These are phyloP conservation scores for Kalanchoe fedtschenkoi DNA, from an alignment of 164 flowering plant species.

Conservation along the genomic window DNA sequence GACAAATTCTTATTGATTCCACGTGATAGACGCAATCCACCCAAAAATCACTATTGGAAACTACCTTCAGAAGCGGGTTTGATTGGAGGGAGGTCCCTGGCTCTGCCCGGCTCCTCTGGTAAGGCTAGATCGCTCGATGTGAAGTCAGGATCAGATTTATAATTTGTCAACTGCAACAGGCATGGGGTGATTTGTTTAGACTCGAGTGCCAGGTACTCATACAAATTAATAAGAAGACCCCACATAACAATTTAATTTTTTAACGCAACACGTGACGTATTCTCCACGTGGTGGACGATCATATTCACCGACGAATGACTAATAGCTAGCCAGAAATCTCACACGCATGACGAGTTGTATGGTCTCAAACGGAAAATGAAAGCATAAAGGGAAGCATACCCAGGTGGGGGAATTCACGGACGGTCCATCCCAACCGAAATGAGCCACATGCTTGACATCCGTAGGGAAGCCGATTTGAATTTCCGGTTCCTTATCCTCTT, in stretches of 20 bases:
- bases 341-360: no score
- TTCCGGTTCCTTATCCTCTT: conserved; percentile 45
- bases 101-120: neutral
- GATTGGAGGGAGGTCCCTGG: neutral
- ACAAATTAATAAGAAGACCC: neutral
- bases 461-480: conserved; percentile 74
- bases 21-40: no score
- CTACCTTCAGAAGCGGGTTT: neutral
- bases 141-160: neutral
- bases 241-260: neutral
- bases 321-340: no score
- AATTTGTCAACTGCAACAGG: neutral
- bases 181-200: no score
- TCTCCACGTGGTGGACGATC: no score
- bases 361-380: no score
- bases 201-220: neutral
- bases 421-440: conserved; percentile 76
- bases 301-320: no score
- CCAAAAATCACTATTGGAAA: no score
- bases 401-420: conserved; percentile 55
- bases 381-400: conserved; percentile 24
- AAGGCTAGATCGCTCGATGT: neutral
- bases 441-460: conserved; percentile 86
- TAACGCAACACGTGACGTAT: no score
- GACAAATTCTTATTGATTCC: no score